These are phyloP conservation scores for Capronia coronata DNA, from an alignment of 2,329 filamentous ascomycete genomes.

Conservation along the genomic window DNA sequence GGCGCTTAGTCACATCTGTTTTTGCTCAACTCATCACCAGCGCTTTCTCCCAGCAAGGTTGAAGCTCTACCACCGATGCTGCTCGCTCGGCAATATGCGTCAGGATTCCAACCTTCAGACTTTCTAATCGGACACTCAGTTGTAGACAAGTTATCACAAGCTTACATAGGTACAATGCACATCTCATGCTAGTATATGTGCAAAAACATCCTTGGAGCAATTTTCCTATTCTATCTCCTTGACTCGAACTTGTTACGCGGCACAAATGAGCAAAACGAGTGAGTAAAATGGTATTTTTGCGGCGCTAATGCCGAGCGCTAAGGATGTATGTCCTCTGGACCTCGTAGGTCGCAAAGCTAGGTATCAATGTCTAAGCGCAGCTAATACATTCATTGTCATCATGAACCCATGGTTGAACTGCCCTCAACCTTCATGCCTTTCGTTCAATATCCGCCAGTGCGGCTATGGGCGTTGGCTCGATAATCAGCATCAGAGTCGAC, in stretches of 20 bases:
- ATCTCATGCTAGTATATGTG: too few relatives aligned
- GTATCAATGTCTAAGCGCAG: background rate
- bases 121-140: too few relatives aligned
- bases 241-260: too few relatives aligned
- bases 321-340: background rate
- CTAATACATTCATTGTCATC: background rate
- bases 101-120: background rate
- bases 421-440: constrained; percentile 1
- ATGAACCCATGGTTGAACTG: background rate
- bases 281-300: too few relatives aligned
- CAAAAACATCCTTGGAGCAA: too few relatives aligned
- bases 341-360: background rate
- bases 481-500: constrained; percentile 31
- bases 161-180: too few relatives aligned
- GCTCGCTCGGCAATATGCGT: constrained; percentile 10
- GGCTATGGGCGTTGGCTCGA: constrained; percentile 12
- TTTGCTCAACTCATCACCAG: constrained; percentile 3
- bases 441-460: constrained; percentile 15
- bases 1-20: background rate
- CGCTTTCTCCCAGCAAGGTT: background rate
- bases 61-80: background rate
- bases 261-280: too few relatives aligned
- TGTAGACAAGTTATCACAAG: too few relatives aligned
- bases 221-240: too few relatives aligned
- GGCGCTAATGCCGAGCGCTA: too few relatives aligned